Evolutionary conservation across 2,329 filamentous ascomycete species (phyloP).

Genomic region (Colletotrichum australisinense): DNA sequence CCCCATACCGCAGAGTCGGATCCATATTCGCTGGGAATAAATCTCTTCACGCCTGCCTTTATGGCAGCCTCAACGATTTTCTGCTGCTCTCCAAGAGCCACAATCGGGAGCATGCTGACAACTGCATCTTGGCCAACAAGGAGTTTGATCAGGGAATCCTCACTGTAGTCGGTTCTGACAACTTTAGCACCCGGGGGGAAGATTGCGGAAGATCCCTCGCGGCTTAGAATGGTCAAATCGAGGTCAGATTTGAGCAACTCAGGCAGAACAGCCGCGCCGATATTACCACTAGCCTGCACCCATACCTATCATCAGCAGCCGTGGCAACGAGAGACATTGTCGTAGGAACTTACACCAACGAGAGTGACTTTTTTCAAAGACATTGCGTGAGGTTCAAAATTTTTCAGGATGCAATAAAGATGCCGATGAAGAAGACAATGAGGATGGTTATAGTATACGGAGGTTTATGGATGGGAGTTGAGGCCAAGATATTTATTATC

Average conservation of each 20-base stretch:
- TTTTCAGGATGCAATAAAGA: too few relatives aligned
- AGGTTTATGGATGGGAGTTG: too few relatives aligned
- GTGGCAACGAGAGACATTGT: not conserved
- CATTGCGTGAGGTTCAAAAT: not conserved
- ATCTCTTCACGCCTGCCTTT: constrained; percentile 62
- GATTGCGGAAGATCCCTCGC: not conserved
- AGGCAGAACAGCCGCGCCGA: not conserved
- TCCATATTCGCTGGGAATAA: constrained; percentile 62
- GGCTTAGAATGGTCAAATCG: constrained; percentile 10
- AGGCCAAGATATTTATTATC: too few relatives aligned
- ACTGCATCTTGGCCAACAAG: constrained; percentile 34
- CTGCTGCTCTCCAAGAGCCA: constrained; percentile 50
- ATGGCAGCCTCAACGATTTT: constrained; percentile 58
- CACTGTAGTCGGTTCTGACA: constrained; percentile 5
- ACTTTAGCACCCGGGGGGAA: constrained; percentile 5
- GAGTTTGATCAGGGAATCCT: constrained; percentile 1
- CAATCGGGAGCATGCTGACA: constrained; percentile 53
- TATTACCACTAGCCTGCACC: constrained; percentile 16
- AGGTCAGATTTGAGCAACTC: constrained; percentile 8
- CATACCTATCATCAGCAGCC: too few relatives aligned
- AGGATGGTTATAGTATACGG: too few relatives aligned
- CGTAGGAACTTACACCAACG: not conserved
- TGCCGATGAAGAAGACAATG: too few relatives aligned
- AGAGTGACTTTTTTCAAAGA: not conserved
- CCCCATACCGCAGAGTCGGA: constrained; percentile 51